Base-by-base conservation (phyloP, 1,284 basidiomycete genomes). In the Megacollybia platyphylla region DNA sequence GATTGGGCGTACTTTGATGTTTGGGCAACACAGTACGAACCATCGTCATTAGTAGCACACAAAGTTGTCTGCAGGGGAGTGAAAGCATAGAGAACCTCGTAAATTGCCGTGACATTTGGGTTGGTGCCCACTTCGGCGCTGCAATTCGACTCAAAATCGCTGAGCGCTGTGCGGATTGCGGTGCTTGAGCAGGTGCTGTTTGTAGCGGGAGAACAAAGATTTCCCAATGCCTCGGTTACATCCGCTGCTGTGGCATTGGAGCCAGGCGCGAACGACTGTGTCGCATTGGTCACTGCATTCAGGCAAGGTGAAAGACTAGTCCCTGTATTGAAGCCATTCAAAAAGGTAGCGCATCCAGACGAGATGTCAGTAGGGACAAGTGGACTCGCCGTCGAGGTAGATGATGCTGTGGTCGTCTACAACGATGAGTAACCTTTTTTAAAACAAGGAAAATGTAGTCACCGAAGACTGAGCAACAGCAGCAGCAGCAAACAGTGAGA, bases 21-120 rank as follows among this genome's bases (percentile, higher is more conserved):
- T 43, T 70, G 50, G 29, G 64, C 56, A 35, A 73, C 73, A 56
- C 90, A 93, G 64, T 74, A 93, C 10, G 61, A 57, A 37, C 76
- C 80, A 48, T 57, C 69, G 51, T 78, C 74, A 53, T 84, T 76
- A 67, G 83, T 83, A 40, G 80, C 53, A 64, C 91, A 94, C 37
- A 88, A 56, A 30, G 87, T 79, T 10, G 56, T 51, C 51, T 64
- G 64, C 54, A 92, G 57, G 4, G 90, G 88, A 4, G 59, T 52
- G 41, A 90, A 50, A 47, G 71, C 52, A 66, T 88, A 96, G 36
- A 94, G 64, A 36, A 76, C 65, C 57, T 94, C 91, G 64, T 94
- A 96, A 3, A 73, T 62, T 31, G 60, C 54, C 53, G 75, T 57
- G 39, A 91, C 79, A 17, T 65, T 56, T 39, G 64, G 58, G 30